phyloP scores from a whole-genome alignment of 495 filamentous ascomycete species.

The Lepidopterella palustris region DNA sequence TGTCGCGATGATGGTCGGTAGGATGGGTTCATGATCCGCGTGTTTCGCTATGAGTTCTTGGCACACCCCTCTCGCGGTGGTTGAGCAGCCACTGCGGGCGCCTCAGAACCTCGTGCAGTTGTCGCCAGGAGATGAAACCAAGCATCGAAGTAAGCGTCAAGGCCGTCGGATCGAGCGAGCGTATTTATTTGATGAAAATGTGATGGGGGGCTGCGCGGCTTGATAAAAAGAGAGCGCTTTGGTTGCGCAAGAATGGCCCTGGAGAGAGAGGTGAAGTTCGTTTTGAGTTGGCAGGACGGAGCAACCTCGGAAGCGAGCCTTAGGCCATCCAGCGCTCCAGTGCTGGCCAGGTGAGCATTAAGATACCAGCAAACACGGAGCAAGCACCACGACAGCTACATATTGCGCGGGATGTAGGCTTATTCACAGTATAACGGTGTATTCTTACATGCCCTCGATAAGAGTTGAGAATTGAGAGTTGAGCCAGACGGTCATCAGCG shows the following conservation, averaged over 20 bases:
- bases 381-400: not conserved
- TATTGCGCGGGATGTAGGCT: too few relatives aligned
- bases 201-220: conserved; percentile 8
- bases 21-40: conserved; percentile 27
- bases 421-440: too few relatives aligned
- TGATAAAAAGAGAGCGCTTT: not conserved
- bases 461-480: too few relatives aligned
- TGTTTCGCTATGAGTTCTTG: conserved; percentile 19
- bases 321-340: not conserved
- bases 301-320: not conserved
- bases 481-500: too few relatives aligned
- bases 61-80: conserved; percentile 8
- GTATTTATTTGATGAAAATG: conserved; percentile 32
- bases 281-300: not conserved
- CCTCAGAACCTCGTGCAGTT: conserved; percentile 32
- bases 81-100: conserved; percentile 18
- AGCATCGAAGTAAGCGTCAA: conserved; percentile 26
- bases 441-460: too few relatives aligned
- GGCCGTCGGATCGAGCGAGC: conserved; percentile 9
- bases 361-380: not conserved
- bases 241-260: not conserved
- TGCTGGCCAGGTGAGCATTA: not conserved
- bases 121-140: conserved; percentile 18
- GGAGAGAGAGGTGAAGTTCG: not conserved
- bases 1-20: conserved; percentile 22